Evolutionary conservation across 495 filamentous ascomycete species (phyloP).

Genomic region (Baudoinia panamericana): DNA sequence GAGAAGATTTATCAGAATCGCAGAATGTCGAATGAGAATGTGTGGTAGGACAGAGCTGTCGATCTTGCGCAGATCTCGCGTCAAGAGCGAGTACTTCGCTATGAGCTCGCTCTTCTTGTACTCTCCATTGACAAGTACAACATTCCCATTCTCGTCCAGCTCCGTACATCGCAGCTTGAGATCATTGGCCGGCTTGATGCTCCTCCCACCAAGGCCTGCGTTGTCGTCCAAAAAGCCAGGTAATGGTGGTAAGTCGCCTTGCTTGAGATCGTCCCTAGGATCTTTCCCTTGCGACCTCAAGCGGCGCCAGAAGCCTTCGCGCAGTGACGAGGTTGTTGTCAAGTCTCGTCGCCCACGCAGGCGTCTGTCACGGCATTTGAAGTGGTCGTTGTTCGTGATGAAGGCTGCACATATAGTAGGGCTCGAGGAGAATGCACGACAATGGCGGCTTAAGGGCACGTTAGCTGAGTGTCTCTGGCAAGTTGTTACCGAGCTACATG

Average conservation of each 20-base stretch:
- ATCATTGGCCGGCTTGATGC: constrained; percentile 64
- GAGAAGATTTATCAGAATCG: constrained; percentile 87
- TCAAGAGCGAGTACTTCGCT: constrained; percentile 91
- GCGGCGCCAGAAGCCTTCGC: constrained; percentile 12
- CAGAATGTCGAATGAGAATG: constrained; percentile 85
- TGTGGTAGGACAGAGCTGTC: constrained; percentile 96
- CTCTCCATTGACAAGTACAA: constrained; percentile 88
- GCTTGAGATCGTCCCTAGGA: constrained; percentile 16
- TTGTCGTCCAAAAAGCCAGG: constrained; percentile 37
- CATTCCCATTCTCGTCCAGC: constrained; percentile 83
- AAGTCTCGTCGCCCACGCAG: background rate
- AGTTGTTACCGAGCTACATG: background rate
- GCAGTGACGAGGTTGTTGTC: constrained; percentile 5
- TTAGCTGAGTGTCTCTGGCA: constrained; percentile 3
- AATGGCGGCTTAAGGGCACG: constrained; percentile 10
- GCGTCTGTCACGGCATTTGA: constrained; percentile 4
- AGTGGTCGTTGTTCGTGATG: background rate
- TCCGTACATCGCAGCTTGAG: constrained; percentile 82
- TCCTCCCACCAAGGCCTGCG: constrained; percentile 40
- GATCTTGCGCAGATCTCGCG: constrained; percentile 93
- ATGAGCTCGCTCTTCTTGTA: constrained; percentile 95
- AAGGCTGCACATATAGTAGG: background rate
- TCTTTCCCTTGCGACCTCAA: constrained; percentile 8
- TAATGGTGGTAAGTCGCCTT: constrained; percentile 41
- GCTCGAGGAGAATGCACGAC: constrained; percentile 1